phyloP scores from a whole-genome alignment of 179 eudicot species.

The Pouteria campechiana region DNA sequence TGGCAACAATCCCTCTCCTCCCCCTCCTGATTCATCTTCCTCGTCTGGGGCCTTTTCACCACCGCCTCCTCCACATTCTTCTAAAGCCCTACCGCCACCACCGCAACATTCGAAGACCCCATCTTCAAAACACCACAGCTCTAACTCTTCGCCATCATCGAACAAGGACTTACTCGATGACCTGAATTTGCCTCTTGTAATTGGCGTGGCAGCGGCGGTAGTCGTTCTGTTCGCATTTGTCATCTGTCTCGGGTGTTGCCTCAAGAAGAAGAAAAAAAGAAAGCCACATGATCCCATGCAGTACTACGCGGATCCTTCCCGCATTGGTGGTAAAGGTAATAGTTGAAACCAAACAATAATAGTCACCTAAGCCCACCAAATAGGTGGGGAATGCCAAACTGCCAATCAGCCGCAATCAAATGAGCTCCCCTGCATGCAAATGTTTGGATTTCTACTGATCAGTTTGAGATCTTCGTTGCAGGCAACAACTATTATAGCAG shows the following conservation, averaged over 20 bases:
- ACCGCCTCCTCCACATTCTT: slow-evolving; percentile 4
- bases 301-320: slow-evolving; percentile 14
- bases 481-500: no score
- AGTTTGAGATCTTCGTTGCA: no score
- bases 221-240: slow-evolving; percentile 23
- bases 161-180: no score
- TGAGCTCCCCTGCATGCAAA: no score
- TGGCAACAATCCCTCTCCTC: not conserved
- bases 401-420: not conserved
- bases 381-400: slow-evolving; percentile 7
- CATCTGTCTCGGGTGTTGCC: slow-evolving; percentile 20
- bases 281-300: slow-evolving; percentile 11
- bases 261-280: slow-evolving; percentile 38
- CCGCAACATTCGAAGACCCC: slow-evolving; percentile 21
- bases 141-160: slow-evolving; percentile 9
- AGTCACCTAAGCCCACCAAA: no score
- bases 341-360: not conserved
- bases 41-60: not conserved
- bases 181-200: slow-evolving; percentile 9
- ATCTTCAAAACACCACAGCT: slow-evolving; percentile 30
- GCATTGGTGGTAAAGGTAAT: slow-evolving; percentile 23
- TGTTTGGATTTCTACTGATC: no score
- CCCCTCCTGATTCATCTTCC: not conserved
- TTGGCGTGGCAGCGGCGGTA: slow-evolving; percentile 12
- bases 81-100: slow-evolving; percentile 21